phyloP scores from a whole-genome alignment of 1,284 basidiomycete genomes.

The Thelephora terrestris region DNA sequence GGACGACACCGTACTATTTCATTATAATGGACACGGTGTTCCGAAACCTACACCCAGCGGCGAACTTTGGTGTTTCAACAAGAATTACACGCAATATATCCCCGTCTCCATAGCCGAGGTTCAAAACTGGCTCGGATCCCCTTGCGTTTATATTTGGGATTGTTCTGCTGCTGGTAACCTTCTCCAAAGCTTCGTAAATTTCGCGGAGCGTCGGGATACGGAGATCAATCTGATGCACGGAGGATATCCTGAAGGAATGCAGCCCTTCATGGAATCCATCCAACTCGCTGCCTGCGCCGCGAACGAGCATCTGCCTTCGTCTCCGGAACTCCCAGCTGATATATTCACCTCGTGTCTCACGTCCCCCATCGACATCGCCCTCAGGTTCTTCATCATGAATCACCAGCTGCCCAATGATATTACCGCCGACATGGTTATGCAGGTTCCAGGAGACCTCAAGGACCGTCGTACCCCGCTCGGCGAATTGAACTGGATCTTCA shows the following conservation, averaged over 20 bases:
- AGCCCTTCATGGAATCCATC: constrained; percentile 82
- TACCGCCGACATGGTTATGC: constrained; percentile 88
- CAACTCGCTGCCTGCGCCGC: constrained; percentile 94
- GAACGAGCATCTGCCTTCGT: constrained; percentile 88
- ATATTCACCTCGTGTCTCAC: constrained; percentile 97
- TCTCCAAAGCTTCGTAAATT: constrained; percentile 83
- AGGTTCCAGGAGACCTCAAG: constrained; percentile 93
- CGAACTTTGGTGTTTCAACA: constrained; percentile 98
- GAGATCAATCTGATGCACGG: constrained; percentile 57
- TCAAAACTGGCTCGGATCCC: constrained; percentile 86
- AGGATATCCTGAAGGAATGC: constrained; percentile 50
- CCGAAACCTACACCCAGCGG: constrained; percentile 95
- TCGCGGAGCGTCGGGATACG: constrained; percentile 79
- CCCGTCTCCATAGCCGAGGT: constrained; percentile 92
- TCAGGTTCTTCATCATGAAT: constrained; percentile 90
- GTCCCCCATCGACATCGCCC: constrained; percentile 94
- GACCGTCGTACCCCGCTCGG: constrained; percentile 93
- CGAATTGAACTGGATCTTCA: constrained; percentile 99
- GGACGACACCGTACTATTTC: constrained; percentile 91
- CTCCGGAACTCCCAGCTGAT: constrained; percentile 94
- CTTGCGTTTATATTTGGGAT: constrained; percentile 98
- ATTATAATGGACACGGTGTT: constrained; percentile 98
- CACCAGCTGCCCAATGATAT: constrained; percentile 74
- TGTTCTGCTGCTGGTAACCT: constrained; percentile 95
- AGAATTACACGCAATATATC: constrained; percentile 97